These are phyloP conservation scores for Amphibolis antarctica DNA, from an alignment of 106 monocot genomes.

Conservation along the genomic window DNA sequence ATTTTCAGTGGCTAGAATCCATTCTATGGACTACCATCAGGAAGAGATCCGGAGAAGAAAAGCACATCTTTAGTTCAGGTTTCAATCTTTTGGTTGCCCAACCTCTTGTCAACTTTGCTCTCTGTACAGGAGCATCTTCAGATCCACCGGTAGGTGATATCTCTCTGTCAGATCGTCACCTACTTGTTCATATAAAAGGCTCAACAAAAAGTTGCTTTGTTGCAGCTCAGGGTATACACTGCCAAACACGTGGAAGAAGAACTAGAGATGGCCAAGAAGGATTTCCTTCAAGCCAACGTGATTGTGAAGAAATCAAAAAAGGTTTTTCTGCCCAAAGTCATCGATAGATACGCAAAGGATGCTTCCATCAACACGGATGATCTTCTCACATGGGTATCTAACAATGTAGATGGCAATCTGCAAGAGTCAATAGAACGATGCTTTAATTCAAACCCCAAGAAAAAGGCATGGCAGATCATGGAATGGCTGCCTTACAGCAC, in stretches of 20 bases:
- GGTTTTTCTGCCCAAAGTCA: conserved; percentile 48
- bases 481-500: conserved; percentile 64
- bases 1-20: conserved; percentile 65
- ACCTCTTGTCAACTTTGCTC: conserved; percentile 42
- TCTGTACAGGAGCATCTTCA: conserved; percentile 68
- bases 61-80: conserved; percentile 36
- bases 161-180: neutral
- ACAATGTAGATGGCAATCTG: conserved; percentile 37
- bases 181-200: neutral
- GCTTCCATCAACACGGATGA: conserved; percentile 26
- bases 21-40: conserved; percentile 63
- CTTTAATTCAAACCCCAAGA: conserved; percentile 25
- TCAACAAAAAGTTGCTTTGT: neutral
- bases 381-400: conserved; percentile 39
- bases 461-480: conserved; percentile 41
- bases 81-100: conserved; percentile 29
- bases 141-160: conserved; percentile 62
- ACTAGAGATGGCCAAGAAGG: conserved; percentile 46
- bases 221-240: conserved; percentile 58
- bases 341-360: conserved; percentile 57
- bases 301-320: conserved; percentile 54
- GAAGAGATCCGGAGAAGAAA: conserved; percentile 63
- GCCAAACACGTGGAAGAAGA: conserved; percentile 46
- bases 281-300: conserved; percentile 60
- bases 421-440: conserved; percentile 34